These are phyloP conservation scores for Carallia pectinifolia DNA, from an alignment of 345 rosid genomes.

Conservation along the genomic window DNA sequence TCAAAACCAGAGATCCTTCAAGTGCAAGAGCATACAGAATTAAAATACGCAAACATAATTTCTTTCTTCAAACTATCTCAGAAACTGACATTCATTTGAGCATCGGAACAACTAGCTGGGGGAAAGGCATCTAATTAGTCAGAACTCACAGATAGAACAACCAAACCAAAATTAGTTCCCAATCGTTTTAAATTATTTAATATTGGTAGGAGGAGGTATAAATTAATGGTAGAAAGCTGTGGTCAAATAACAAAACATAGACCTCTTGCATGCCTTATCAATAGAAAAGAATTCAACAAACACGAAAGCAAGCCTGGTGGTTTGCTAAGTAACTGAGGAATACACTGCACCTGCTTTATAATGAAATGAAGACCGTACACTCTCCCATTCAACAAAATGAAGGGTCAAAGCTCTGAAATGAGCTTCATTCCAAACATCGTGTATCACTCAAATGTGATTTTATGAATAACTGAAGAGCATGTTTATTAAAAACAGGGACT, in stretches of 20 bases:
- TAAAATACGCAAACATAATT: background rate
- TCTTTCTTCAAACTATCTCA: too few relatives aligned
- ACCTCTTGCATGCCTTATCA: background rate
- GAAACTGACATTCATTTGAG: too few relatives aligned
- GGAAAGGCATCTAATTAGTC: background rate
- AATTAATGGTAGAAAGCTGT: background rate
- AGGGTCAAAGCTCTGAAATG: background rate
- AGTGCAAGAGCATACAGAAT: constrained; percentile 2
- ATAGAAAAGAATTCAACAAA: background rate
- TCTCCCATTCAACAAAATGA: background rate
- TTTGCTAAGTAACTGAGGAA: background rate
- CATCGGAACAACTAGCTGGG: background rate
- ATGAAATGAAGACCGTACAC: background rate
- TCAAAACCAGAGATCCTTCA: constrained; percentile 78
- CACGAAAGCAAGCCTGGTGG: background rate
- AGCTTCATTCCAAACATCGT: too few relatives aligned
- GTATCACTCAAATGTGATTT: too few relatives aligned
- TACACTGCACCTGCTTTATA: background rate
- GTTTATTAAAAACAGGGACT: background rate
- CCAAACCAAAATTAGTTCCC: too few relatives aligned
- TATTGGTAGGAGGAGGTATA: too few relatives aligned
- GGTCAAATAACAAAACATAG: background rate
- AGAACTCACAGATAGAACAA: background rate
- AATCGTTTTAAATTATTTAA: too few relatives aligned
- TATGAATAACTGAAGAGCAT: background rate